These are phyloP conservation scores for Anthracocystis walkeri DNA, from an alignment of 1,284 basidiomycete species.

Conservation along the genomic window DNA sequence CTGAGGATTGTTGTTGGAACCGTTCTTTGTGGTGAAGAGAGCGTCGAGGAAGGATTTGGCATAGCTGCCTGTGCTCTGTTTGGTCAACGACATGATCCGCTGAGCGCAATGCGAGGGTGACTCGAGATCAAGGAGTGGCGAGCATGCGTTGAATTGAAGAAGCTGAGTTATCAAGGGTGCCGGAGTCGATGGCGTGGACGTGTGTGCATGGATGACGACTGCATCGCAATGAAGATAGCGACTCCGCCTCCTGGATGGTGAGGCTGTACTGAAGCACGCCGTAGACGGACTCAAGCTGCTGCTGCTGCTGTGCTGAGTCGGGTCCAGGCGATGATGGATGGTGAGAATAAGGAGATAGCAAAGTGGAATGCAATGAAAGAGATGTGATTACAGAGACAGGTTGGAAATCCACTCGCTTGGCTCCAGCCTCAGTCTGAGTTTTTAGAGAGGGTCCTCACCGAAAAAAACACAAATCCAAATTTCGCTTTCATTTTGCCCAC, in stretches of 20 bases:
- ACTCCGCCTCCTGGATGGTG: constrained; percentile 6
- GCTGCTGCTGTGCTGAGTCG: background rate
- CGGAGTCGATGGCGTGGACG: constrained; percentile 51
- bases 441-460: background rate
- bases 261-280: constrained; percentile 3
- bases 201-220: constrained; percentile 19
- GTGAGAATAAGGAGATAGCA: background rate
- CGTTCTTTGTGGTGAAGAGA: constrained; percentile 29
- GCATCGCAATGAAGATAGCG: constrained; percentile 38
- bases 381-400: background rate
- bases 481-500: constrained; percentile 7
- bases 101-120: background rate
- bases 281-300: background rate
- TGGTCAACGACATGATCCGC: constrained; percentile 22
- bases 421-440: too few relatives aligned
- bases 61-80: constrained; percentile 22
- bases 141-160: constrained; percentile 13
- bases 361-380: too few relatives aligned
- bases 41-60: constrained; percentile 48
- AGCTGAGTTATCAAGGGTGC: constrained; percentile 30
- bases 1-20: constrained; percentile 9
- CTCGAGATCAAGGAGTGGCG: constrained; percentile 3
- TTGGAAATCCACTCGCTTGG: background rate
- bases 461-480: constrained; percentile 8
- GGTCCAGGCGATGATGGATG: constrained; percentile 1